Percentiles rank a stretch among this genome's conserved stretches.
Conservation (phyloP, 345 rosid genomes). For the Balakata baccata region DNA sequence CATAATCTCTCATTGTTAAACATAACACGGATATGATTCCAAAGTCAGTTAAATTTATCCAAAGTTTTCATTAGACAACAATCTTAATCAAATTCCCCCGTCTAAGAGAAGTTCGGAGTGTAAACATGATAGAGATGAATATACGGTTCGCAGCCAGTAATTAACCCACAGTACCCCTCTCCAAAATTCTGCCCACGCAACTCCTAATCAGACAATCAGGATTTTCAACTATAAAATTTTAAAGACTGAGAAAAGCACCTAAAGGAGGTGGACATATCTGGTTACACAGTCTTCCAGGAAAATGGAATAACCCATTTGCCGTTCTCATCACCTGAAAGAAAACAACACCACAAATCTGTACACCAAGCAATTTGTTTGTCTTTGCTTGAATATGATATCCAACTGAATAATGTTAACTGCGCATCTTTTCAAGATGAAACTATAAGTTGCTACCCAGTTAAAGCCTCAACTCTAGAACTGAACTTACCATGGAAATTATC, state of each 20-base stretch:
- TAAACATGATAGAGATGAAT: background rate
- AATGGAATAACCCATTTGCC: constrained; percentile 61
- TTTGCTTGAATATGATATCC: background rate
- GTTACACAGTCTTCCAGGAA: constrained; percentile 85
- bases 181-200: background rate
- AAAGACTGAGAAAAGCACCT: background rate
- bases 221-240: background rate
- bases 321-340: constrained; percentile 52
- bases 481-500: constrained; percentile 48
- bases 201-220: background rate
- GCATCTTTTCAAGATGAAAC: background rate
- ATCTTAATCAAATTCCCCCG: background rate
- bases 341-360: background rate
- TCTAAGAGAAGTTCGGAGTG: background rate
- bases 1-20: background rate
- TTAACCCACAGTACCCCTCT: background rate
- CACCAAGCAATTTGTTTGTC: background rate
- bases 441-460: background rate
- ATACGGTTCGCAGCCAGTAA: background rate
- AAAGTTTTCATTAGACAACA: background rate
- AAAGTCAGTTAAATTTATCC: background rate
- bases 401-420: background rate
- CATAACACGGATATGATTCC: background rate
- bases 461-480: background rate
- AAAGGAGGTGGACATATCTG: constrained; percentile 47